Evolutionary conservation across 192 early-diverging fungal species (phyloP), one percentile per base, ranked within the genome.

Genomic region (Podochytrium sp.): DNA sequence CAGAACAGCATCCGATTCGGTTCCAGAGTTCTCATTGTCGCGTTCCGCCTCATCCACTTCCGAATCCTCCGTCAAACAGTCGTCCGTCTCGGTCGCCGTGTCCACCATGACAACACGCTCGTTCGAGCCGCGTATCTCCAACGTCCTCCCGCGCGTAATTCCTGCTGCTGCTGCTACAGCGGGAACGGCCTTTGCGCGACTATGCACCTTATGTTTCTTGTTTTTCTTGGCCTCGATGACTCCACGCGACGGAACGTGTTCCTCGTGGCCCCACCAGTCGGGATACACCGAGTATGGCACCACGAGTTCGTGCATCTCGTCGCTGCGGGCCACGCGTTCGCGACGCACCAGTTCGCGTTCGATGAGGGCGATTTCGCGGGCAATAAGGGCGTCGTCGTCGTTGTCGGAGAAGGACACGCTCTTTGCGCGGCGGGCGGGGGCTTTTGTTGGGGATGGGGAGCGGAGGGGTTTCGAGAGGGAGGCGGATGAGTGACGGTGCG

Each of bases 181-280:
- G 20, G 20, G 7, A 7, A 55, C 52, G 7, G 25, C 5, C 52
- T 55, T 29, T 25, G 5, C 52, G 12, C 7, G 52, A 5, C 52
- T 55, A 55, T 47, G 10, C 43, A 20, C 43, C 43, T 47, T 47
- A 47, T 47, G 10, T 12, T 20, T 47, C 43, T 47, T 47, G 43
- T 20, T 20, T 47, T 55, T 55, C 23, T 29, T 55, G 7, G 12
- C 25, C 23, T 55, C 0, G 7, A 10, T 29, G 0, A 55, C 52
- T 7, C 23, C 20, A 10, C 12, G 7, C 10, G 70, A 72, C 23
- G 70, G 70, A 42, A 61, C 34, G 30, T 72, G 70, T 33, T 72
- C 70, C 32, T 60, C 56, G 2, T 72, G 70, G 1, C 70, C 70
- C 70, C 70, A 72, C 70, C 70, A 72, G 12, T 29, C 3, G 40